Percentiles rank a stretch among this genome's conserved stretches.
phyloP scores from a whole-genome alignment of 495 filamentous ascomycete genomes.

The Cudoniella acicularis region DNA sequence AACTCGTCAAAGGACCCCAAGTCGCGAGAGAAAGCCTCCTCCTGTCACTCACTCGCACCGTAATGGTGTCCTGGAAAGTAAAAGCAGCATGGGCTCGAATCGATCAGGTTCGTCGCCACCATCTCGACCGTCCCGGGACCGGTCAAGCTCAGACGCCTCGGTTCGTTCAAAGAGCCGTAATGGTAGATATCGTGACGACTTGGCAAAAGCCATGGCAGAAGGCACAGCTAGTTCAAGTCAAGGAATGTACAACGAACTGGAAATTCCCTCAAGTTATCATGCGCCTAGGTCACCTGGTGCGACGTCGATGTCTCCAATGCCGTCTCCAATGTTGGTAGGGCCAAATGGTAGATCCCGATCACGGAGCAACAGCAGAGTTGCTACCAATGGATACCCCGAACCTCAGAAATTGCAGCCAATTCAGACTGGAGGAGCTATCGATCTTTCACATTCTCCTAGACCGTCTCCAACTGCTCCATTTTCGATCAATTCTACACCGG shows the following conservation, averaged over 20 bases:
- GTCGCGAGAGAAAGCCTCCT: slow-evolving; percentile 41
- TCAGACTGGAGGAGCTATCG: slow-evolving; percentile 22
- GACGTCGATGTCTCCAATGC: slow-evolving; percentile 34
- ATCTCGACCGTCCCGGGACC: slow-evolving; percentile 50
- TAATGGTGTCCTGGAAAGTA: slow-evolving; percentile 34
- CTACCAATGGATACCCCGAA: slow-evolving; percentile 40
- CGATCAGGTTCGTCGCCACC: slow-evolving; percentile 28
- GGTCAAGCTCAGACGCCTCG: slow-evolving; percentile 60
- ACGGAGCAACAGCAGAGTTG: slow-evolving; percentile 48
- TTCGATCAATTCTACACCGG: slow-evolving; percentile 52
- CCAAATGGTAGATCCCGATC: too few species aligned
- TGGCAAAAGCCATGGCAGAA: slow-evolving; percentile 19
- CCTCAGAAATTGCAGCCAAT: slow-evolving; percentile 34
- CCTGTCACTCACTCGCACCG: slow-evolving; percentile 38
- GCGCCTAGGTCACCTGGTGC: slow-evolving; percentile 40
- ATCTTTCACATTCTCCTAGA: slow-evolving; percentile 46
- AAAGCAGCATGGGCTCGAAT: slow-evolving; percentile 10
- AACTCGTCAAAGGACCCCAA: slow-evolving; percentile 32
- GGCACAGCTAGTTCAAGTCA: slow-evolving; percentile 15
- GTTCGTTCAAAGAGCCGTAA: slow-evolving; percentile 54
- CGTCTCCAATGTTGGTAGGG: slow-evolving; percentile 15
- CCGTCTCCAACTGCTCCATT: slow-evolving; percentile 47
- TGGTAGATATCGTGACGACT: slow-evolving; percentile 30
- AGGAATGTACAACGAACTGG: slow-evolving; percentile 24
- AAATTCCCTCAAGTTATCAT: slow-evolving; percentile 24